Evolutionary conservation across 495 filamentous ascomycete species (phyloP).

Genomic region (Daldinia bambusicola): DNA sequence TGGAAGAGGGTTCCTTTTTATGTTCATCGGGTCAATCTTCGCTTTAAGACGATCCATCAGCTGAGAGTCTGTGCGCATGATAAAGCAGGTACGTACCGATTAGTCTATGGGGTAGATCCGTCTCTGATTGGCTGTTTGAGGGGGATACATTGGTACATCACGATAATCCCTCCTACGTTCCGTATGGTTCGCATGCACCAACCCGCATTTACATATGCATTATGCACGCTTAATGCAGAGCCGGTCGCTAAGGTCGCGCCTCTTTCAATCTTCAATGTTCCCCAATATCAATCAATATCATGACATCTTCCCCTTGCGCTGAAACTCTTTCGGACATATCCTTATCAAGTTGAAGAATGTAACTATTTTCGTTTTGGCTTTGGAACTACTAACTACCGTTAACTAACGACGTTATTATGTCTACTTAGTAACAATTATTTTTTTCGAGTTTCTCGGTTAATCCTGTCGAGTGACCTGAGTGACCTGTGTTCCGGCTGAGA

Average conservation of each 20-base stretch:
- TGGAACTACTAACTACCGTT: not conserved
- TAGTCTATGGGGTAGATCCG: too few species aligned
- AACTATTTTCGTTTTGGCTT: not conserved
- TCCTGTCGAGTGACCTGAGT: slow-evolving; percentile 25
- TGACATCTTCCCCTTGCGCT: too few species aligned
- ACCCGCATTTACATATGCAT: not conserved
- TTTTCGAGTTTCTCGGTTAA: slow-evolving; percentile 16
- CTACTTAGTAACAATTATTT: not conserved
- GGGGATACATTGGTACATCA: not conserved
- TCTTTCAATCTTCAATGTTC: not conserved
- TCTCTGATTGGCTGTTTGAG: not conserved
- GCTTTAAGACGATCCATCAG: slow-evolving; percentile 12
- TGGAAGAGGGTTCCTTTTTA: not conserved
- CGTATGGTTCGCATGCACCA: not conserved
- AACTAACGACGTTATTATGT: not conserved
- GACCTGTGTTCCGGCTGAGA: slow-evolving; percentile 18
- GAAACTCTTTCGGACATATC: too few species aligned
- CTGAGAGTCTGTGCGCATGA: slow-evolving; percentile 36
- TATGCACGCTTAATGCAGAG: not conserved
- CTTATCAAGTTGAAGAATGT: not conserved
- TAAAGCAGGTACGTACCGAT: slow-evolving; percentile 16
- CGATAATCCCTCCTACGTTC: not conserved
- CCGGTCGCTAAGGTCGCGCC: not conserved
- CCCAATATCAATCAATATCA: too few species aligned
- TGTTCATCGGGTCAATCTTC: slow-evolving; percentile 15